Percentiles rank a stretch among this genome's conserved stretches.
Conservation (phyloP, 2,329 filamentous ascomycete genomes). For the Cercospora janseana region DNA sequence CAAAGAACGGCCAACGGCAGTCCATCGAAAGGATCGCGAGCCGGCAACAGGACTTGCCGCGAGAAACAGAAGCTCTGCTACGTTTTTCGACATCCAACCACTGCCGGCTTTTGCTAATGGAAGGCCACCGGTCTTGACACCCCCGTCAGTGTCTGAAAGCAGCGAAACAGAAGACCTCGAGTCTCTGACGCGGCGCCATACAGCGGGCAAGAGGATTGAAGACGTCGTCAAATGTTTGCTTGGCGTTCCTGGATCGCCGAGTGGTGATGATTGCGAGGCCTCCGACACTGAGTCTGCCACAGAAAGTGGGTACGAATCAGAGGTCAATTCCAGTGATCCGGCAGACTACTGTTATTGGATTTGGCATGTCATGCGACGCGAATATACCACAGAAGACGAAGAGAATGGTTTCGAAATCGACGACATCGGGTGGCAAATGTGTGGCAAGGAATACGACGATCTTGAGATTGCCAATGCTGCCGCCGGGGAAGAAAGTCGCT, state of each 20-base stretch:
- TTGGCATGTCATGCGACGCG: slow-evolving; percentile 15
- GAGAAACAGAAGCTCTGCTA: not conserved
- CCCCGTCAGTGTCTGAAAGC: too few species aligned
- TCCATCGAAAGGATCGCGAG: not conserved
- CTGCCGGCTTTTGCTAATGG: not conserved
- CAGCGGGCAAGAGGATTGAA: too few species aligned
- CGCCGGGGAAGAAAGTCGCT: slow-evolving; percentile 1
- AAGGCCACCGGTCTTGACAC: too few species aligned
- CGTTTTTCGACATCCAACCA: not conserved
- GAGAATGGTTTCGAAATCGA: not conserved
- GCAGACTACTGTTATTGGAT: slow-evolving; percentile 14
- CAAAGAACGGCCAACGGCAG: not conserved
- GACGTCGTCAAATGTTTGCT: too few species aligned
- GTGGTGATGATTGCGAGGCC: not conserved
- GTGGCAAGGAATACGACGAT: slow-evolving; percentile 1
- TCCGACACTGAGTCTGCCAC: too few species aligned
- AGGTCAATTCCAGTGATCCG: slow-evolving; percentile 3
- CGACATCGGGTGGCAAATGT: not conserved
- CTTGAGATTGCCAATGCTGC: slow-evolving; percentile 15
- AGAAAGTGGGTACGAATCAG: slow-evolving; percentile 4
- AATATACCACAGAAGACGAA: slow-evolving; percentile 6
- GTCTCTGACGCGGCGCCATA: too few species aligned
- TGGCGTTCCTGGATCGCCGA: not conserved
- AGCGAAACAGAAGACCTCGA: too few species aligned
- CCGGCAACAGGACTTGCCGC: not conserved